A percentile compares a stretch with the other conserved stretches of the same genome.
phyloP scores from a whole-genome alignment of 2,329 filamentous ascomycete species.

The Aureobasidium vineae region DNA sequence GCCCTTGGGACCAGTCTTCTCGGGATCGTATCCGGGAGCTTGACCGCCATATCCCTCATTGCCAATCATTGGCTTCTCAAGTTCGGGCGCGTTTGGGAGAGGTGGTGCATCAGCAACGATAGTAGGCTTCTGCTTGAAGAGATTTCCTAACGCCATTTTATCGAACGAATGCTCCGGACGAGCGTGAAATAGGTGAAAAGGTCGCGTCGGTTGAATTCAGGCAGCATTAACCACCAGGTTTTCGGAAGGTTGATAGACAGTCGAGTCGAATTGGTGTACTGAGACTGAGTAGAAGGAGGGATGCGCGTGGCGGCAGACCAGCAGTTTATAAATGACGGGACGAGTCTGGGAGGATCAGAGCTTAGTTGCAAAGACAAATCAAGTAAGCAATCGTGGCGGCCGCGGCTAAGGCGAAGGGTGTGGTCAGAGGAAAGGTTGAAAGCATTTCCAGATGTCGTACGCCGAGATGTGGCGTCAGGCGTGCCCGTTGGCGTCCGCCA shows the following conservation, averaged over 20 bases:
- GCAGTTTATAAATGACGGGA: constrained; percentile 10
- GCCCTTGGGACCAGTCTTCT: constrained; percentile 37
- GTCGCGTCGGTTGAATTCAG: constrained; percentile 36
- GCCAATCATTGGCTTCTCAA: constrained; percentile 29
- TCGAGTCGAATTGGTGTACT: constrained; percentile 15
- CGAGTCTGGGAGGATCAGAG: constrained; percentile 7
- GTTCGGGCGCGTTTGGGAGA: constrained; percentile 26
- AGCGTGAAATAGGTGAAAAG: constrained; percentile 43
- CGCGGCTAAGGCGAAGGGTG: constrained; percentile 15
- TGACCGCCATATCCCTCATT: constrained; percentile 34
- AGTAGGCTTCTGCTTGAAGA: constrained; percentile 25
- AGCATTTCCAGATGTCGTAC: background rate
- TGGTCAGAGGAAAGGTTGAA: constrained; percentile 9
- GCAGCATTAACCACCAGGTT: constrained; percentile 42
- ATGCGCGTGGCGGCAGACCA: background rate
- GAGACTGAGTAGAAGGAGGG: background rate
- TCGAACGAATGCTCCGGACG: constrained; percentile 46
- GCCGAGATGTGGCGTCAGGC: background rate
- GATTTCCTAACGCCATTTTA: constrained; percentile 53
- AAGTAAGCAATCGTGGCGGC: constrained; percentile 7
- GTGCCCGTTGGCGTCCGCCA: background rate
- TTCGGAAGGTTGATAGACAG: background rate
- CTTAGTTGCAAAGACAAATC: constrained; percentile 14
- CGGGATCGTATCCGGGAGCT: constrained; percentile 31
- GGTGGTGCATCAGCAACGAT: constrained; percentile 27